Base-by-base conservation (phyloP, 345 rosid genomes). In the Dovyalis caffra region DNA sequence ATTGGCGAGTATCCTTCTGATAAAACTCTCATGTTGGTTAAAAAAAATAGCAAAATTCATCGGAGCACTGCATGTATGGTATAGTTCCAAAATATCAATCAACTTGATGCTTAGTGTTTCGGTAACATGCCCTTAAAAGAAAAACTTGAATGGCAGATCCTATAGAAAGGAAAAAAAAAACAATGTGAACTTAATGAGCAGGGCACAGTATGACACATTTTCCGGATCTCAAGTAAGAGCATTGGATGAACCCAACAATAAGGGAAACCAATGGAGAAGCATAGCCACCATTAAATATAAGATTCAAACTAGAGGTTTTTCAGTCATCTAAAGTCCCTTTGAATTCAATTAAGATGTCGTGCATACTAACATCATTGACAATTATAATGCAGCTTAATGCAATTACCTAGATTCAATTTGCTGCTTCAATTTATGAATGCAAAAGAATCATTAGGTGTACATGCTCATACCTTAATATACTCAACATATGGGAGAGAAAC, bases 401-500 rank as follows among this genome's bases (percentile, higher is more conserved):
- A 69, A 56, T 57, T 64, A 31, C 51, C 10, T 21, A 38, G 4
- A 60, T 64, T 57, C 65, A 33, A 62, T 33, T 72, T 66, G 57
- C 34, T 12, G 32, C 38, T 61, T 34, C 26, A 38, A 38, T 14
- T 31, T 40, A 32, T 58, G 34, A 68, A 64, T 3, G 29, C 35
- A 35, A 72, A 25, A 49, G 53, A 65, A 63, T 57, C 25, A 32
- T 12, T 47, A 33, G 62, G 20, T 64, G 66, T 11, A 65, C 33
- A 37, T 47, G 66, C 43, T 38, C 81, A 35, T 88, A 93, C 99
- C 99, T 95, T 95, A 49, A 95, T 86, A 80, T 88, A 95, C 70
- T 95, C 98, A 18, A 93, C 99, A 81, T 95, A 95, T 9, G 99
- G 98, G 69, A 95, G 90, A 6, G 97, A 90, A 66, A 93, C 87